Percentiles rank a stretch among this genome's conserved stretches.
These are phyloP conservation scores for Phytophthora tubulina DNA, from an alignment of 352 stramenopile genomes.

Conservation along the genomic window DNA sequence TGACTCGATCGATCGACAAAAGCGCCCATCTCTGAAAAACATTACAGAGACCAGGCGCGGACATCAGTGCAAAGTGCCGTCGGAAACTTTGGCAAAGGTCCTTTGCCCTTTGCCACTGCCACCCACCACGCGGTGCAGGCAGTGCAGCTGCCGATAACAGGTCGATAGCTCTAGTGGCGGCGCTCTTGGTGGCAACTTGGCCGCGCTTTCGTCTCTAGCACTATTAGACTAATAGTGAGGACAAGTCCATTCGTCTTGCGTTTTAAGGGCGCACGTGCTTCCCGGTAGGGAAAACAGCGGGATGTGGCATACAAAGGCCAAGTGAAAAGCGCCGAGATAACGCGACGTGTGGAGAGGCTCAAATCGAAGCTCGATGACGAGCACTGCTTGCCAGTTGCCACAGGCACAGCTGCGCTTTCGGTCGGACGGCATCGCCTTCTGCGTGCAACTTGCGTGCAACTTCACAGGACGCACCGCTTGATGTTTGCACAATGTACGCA, in stretches of 20 bases:
- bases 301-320: slow-evolving; percentile 12
- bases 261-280: slow-evolving; percentile 34
- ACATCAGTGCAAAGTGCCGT: slow-evolving; percentile 8
- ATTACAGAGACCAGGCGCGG: slow-evolving; percentile 5
- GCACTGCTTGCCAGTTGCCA: background rate
- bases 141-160: slow-evolving; percentile 17
- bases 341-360: slow-evolving; percentile 19
- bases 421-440: background rate
- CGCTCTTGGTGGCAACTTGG: background rate
- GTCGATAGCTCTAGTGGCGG: background rate
- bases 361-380: slow-evolving; percentile 17
- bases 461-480: no score
- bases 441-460: no score
- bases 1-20: slow-evolving; percentile 26
- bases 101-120: background rate
- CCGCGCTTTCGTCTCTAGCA: background rate
- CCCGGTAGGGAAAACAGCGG: slow-evolving; percentile 26
- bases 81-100: background rate
- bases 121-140: background rate
- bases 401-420: background rate
- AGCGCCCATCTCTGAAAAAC: slow-evolving; percentile 12
- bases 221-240: background rate
- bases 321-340: background rate
- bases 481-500: no score
- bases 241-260: slow-evolving; percentile 4